Evolutionary conservation across 2,329 filamentous ascomycete genomes (phyloP), one percentile per base, ranked within the genome.

Genomic region (Fusarium pseudocircinatum): DNA sequence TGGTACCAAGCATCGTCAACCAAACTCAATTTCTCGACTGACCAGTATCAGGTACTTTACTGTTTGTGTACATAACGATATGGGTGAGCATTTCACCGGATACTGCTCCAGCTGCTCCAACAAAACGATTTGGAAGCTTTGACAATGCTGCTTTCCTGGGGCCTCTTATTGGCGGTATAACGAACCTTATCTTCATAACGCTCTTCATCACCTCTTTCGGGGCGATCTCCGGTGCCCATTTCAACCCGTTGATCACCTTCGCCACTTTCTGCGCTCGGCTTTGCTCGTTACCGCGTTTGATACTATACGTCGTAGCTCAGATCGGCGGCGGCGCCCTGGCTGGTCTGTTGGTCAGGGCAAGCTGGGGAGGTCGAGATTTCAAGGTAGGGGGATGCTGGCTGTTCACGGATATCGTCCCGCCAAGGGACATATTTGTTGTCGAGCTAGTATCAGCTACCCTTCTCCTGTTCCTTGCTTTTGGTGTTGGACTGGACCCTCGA

Each of bases 231-330:
- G 87, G 87, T 20, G 87, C 85, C 0, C 87, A 89, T 74, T 81
- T 89, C 54, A 89, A 88, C 72, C 87, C 87, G 2, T 79, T 85
- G 7, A 88, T 89, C 50, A 88, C 87, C 0, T 82, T 89, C 44
- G 83, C 85, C 1, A 88, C 87, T 0, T 86, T 89, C 60, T 85
- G 86, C 37, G 84, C 86, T 2, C 82, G 86, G 0, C 79, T 89
- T 3, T 85, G 84, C 9, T 85, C 84, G 0, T 82, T 89, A 16
- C 85, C 87, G 0, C 83, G 87, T 7, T 80, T 84, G 30, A 73
- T 88, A 0, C 72, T 89, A 4, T 89, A 89, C 61, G 59, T 89
- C 8, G 63, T 79, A 7, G 84, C 83, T n/a, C 88, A 89, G 70
- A 82, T 82, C 1, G 67, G 81, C 1, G 87, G 87, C 1, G 84